Evolutionary conservation across 192 early-diverging fungal species (phyloP), one percentile per base, ranked within the genome.

Genomic region (Backusella tuberculispora): DNA sequence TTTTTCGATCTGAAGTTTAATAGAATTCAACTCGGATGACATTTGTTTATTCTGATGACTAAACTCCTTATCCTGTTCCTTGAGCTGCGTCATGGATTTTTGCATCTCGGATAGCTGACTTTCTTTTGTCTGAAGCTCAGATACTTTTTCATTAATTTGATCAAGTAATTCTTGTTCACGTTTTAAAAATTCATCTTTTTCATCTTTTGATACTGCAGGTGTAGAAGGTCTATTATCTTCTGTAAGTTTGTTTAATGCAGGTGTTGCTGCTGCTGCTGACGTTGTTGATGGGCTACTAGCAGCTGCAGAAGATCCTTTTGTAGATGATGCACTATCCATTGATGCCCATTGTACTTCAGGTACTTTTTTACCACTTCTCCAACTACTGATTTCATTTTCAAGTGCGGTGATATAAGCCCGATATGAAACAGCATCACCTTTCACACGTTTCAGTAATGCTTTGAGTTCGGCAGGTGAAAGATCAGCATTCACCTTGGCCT

Each of bases 401-500:
- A 99, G 84, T 0, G 90, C 91, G 15, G 81, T 64, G 66, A 94
- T 91, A 82, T 98, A 97, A 34, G 86, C 85, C 73, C 97, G 92
- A 73, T 93, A 93, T 9, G 89, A 85, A 26, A 93, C 84, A 29
- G 92, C 85, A 77, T 97, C 92, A 4, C 85, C 76, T 69, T 97
- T 96, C 43, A 92, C 88, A 78, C 92, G 94, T 84, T 97, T 99
- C 73, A 99, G 89, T 73, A 98, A 84, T 5, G 85, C 85, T 85
- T 99, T 99, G 83, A 99, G 94, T 80, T 99, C 98, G 9, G 91
- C 90, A 1, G 96, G 91, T 70, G 91, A 93, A 67, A 98, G 89
- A 82, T 99, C 98, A 60, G 94, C 93, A 85, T 99, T 99, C 83
- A 99, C 89, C 87, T 81, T 97, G 80, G 97, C 97, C 88, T 98